A percentile compares a stretch with the other conserved stretches of the same genome.
phyloP scores from a whole-genome alignment of 176 grass and related monocot species.

The Pontederia paniculata region DNA sequence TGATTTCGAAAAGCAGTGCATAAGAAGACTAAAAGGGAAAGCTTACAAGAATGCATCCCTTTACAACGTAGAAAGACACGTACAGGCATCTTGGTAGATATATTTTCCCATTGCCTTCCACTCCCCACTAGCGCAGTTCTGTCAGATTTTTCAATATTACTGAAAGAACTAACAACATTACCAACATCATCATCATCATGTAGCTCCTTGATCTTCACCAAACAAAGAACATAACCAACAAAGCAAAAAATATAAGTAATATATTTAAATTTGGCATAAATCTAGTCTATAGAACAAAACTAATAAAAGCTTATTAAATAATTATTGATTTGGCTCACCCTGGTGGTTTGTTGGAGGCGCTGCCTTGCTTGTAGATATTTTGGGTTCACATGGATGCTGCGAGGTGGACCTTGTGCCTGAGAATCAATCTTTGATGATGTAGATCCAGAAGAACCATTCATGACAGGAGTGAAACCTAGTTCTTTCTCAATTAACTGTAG shows the following conservation, averaged over 20 bases:
- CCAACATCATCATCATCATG: conserved; percentile 25
- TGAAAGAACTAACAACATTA: conserved; percentile 23
- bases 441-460: conserved; percentile 47
- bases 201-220: conserved; percentile 36
- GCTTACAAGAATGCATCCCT: neutral
- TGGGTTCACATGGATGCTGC: conserved; percentile 94
- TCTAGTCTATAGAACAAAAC: neutral
- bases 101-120: conserved; percentile 30
- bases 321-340: neutral
- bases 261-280: neutral
- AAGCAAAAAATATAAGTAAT: conserved; percentile 1
- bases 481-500: conserved; percentile 90
- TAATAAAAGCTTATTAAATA: neutral
- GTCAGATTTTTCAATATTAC: conserved; percentile 31
- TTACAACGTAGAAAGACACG: conserved; percentile 18
- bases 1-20: too few relatives aligned
- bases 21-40: too few relatives aligned
- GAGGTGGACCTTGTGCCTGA: conserved; percentile 48
- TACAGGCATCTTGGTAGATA: conserved; percentile 37
- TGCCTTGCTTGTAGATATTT: conserved; percentile 93
- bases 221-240: conserved; percentile 23
- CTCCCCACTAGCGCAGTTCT: conserved; percentile 29
- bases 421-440: conserved; percentile 45
- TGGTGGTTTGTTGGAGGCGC: conserved; percentile 35
- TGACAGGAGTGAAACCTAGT: conserved; percentile 57